Evolutionary conservation across 805 yeast species (phyloP).

Genomic region (Metschnikowia arizonensis): DNA sequence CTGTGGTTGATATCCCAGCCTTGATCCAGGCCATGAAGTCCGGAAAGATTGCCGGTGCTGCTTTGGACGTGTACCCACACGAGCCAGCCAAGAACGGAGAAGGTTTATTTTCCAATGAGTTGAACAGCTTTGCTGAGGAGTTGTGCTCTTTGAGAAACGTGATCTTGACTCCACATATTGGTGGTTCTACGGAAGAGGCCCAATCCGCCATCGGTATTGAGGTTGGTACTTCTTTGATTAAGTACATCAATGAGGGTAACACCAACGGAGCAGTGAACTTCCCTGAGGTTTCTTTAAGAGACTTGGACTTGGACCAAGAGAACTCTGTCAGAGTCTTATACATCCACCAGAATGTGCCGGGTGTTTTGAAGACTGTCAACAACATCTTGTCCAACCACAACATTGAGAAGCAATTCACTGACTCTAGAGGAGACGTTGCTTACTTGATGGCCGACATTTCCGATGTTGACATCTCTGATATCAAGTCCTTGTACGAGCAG

Average conservation of each 20-base stretch:
- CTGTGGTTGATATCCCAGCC: constrained; percentile 95
- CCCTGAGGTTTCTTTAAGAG: constrained; percentile 95
- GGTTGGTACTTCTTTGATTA: constrained; percentile 80
- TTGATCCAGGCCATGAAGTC: constrained; percentile 85
- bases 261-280: constrained; percentile 95
- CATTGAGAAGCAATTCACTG: constrained; percentile 97
- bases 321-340: constrained; percentile 89
- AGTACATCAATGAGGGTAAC: constrained; percentile 93
- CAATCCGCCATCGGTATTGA: constrained; percentile 97
- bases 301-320: constrained; percentile 80
- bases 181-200: constrained; percentile 99
- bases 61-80: constrained; percentile 91
- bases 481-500: constrained; percentile 77
- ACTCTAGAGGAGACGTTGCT: constrained; percentile 92
- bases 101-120: constrained; percentile 61
- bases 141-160: constrained; percentile 78
- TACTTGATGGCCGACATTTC: constrained; percentile 97
- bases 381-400: constrained; percentile 91
- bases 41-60: constrained; percentile 95
- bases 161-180: constrained; percentile 94
- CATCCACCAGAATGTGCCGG: constrained; percentile 97
- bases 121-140: constrained; percentile 83
- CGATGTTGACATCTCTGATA: constrained; percentile 75
- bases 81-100: constrained; percentile 98
- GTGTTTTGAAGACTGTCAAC: constrained; percentile 96